Evolutionary conservation across 163 green algal genomes (phyloP).

Genomic region (Volvox carteri): DNA sequence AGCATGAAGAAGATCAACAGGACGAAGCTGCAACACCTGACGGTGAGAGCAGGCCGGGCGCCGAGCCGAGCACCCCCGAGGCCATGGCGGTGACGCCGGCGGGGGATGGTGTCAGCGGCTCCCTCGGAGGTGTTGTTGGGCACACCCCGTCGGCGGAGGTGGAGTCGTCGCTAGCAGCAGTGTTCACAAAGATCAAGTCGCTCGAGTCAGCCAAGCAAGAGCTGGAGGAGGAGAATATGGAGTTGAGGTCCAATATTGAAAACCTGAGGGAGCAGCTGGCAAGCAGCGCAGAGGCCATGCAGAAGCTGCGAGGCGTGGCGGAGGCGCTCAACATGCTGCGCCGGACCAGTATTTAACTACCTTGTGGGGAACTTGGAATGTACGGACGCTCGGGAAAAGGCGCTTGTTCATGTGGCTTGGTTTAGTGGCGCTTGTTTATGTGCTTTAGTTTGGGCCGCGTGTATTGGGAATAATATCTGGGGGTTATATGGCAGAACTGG

Average conservation of each 20-base stretch:
- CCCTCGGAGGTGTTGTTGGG: neutral
- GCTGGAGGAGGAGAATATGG: slow-evolving; percentile 47
- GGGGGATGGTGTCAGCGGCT: too few relatives aligned
- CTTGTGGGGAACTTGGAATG: too few relatives aligned
- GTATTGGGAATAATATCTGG: too few relatives aligned
- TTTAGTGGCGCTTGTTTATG: too few relatives aligned
- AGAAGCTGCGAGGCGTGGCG: slow-evolving; percentile 47
- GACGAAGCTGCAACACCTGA: neutral
- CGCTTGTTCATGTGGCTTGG: too few relatives aligned
- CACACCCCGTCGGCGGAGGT: neutral
- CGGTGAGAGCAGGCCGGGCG: neutral
- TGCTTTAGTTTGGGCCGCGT: too few relatives aligned
- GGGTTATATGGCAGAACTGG: too few relatives aligned
- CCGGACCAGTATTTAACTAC: neutral
- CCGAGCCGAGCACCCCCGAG: neutral
- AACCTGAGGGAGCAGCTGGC: slow-evolving; percentile 39
- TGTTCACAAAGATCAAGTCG: slow-evolving; percentile 33
- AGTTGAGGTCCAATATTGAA: slow-evolving; percentile 36
- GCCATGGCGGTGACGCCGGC: neutral
- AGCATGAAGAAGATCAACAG: neutral
- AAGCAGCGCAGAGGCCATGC: slow-evolving; percentile 46
- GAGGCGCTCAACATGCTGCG: slow-evolving; percentile 52
- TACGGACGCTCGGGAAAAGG: too few relatives aligned
- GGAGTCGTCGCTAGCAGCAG: slow-evolving; percentile 6
- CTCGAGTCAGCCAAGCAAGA: slow-evolving; percentile 42